These are phyloP conservation scores for Solanum tarijense DNA, from an alignment of 257 asterid species.

Conservation along the genomic window DNA sequence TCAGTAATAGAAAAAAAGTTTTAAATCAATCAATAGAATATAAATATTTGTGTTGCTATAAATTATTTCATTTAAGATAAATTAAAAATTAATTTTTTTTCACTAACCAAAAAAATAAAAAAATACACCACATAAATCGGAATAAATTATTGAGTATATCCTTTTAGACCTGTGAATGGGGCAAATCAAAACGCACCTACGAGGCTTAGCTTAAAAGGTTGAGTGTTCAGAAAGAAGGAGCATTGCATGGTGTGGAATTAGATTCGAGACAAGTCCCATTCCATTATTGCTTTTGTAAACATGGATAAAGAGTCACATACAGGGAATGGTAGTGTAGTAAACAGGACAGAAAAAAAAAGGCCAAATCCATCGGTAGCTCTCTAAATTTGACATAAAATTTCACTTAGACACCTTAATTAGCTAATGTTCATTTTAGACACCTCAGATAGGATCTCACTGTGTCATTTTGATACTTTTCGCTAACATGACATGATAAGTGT, in stretches of 20 bases:
- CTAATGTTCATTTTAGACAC: no score
- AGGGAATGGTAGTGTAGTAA: not conserved
- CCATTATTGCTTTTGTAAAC: not conserved
- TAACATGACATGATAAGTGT: no score
- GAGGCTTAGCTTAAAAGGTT: not conserved
- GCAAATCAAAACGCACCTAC: not conserved
- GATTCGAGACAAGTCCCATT: not conserved
- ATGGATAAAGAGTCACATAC: not conserved
- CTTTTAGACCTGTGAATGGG: not conserved
- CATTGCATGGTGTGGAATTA: not conserved
- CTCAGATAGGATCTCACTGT: fast-evolving
- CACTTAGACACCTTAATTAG: fast-evolving
- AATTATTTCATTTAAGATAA: not conserved
- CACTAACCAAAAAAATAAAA: not conserved
- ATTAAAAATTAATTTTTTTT: not conserved
- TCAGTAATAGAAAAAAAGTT: not conserved
- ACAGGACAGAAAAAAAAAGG: not conserved
- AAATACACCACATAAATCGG: not conserved
- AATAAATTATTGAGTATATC: not conserved
- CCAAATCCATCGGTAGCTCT: fast-evolving
- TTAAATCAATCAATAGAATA: not conserved
- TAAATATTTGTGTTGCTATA: not conserved
- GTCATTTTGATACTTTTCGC: no score
- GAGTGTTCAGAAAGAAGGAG: not conserved
- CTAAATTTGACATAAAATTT: no score